Base-by-base conservation (phyloP, 208 protist genomes). In the Phytomonas francai region DNA sequence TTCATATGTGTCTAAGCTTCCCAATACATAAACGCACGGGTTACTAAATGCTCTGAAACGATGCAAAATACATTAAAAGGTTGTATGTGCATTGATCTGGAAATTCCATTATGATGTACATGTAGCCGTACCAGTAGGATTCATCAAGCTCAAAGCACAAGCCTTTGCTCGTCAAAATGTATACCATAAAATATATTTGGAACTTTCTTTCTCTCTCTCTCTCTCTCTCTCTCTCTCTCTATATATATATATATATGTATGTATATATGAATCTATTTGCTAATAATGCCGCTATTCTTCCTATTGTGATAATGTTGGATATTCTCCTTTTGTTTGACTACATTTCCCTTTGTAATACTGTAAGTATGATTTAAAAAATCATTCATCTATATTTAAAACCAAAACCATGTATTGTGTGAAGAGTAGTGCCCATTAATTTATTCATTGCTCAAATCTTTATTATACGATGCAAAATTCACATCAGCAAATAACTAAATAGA, bases 261-360 rank as follows among this genome's bases (percentile, higher is more conserved):
- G 16, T 42, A 62, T 39, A n/a, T 62, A 62, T 39, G 30, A 62
- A 62, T 3, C 34, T 42, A n/a, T 22, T 12, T 62, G 2, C 3
- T 22, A 12, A 6, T 62, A 22, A 3, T 62, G 58, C 30, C 16
- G 12, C 14, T 42, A 22, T 39, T 62, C 16, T 42, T 12, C 30
- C 14, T 59, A 59, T 59, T 33, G 16, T 42, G 30, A 62, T 42
- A 62, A 62, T 62, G 39, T 3, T 49, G 12, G 39, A 49, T 49
- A 49, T 49, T 49, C 39, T 49, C 14, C 39, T 49, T 49, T 22
- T 49, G 39, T 19, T 49, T 22, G 12, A 49, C 39, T 49, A 19
- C 12, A 49, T 49, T 49, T 49, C 4, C 39, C 14, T 12, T 2
- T 49, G 3, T 49, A 49, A 19, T 49, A 49, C 14, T 49, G 14